Base-by-base conservation (phyloP, 805 yeast species). In the Ogataea allantospora region DNA sequence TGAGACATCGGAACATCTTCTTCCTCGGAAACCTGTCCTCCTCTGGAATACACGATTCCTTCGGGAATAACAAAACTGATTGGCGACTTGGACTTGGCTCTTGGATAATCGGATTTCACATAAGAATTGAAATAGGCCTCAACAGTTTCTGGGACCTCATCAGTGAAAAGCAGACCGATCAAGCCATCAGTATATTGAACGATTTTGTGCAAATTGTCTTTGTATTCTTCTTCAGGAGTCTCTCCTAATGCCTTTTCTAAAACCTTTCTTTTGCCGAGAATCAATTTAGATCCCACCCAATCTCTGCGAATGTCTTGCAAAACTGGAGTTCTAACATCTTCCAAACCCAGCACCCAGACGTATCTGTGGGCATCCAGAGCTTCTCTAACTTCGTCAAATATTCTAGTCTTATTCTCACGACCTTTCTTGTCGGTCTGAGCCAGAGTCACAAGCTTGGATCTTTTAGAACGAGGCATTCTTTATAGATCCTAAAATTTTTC, bases 1-100 rank as follows among this genome's bases (percentile, higher is more conserved):
- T 93, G 99, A 9, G 95, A 83, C 85, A 93, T 81, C 52, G 97
- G 96, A 14, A 93, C 88, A 63, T 93, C 99, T 48, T 93, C 98
- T 58, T 88, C 97, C 16, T 61, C 66, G 20, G 96, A 73, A 35
- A 89, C 68, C 65, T 87, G 95, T 15, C 99, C 99, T 54, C 96
- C 99, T 60, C 96, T 82, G 14, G 98, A 86, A 63, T 88, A 89
- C 7, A 93, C 82, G 36, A 88, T 74, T 32, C 99, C 99, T 43
- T 73, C 88, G 19, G 99, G 98, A 40, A 93, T 73, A 5, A 78
- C 74, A 65, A 93, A 89, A 34, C 84, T 78, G 43, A 91, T 68
- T 39, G 98, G 95, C 9, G 96, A 75, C 51, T 64, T 78, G 25
- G 88, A 73, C 47, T 95, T 95, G 20, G 97, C 89, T 63, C 99